Evolutionary conservation across 371 early-diverging fungal species (phyloP).

Genomic region (Rhizopus microsporus): DNA sequence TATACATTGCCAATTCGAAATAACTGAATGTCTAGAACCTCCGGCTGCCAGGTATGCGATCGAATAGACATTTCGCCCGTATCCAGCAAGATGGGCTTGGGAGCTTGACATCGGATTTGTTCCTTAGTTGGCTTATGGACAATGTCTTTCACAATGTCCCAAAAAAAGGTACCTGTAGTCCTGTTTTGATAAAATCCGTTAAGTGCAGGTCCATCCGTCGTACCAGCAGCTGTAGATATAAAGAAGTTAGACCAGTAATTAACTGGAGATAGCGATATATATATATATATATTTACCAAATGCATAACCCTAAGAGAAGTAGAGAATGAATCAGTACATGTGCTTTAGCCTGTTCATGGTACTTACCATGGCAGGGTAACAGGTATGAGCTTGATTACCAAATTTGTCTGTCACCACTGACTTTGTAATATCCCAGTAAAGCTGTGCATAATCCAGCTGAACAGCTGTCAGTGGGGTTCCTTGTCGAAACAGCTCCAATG

Average conservation of each 20-base stretch:
- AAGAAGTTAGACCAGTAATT: not conserved
- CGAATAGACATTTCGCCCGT: slow-evolving; percentile 59
- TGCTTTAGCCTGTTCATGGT: slow-evolving; percentile 13
- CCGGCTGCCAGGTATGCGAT: slow-evolving; percentile 56
- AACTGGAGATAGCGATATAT: not conserved
- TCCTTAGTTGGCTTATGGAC: slow-evolving; percentile 40
- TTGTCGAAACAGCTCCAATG: slow-evolving; percentile 30
- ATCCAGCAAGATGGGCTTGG: slow-evolving; percentile 62
- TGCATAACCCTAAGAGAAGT: slow-evolving; percentile 32
- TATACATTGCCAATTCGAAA: slow-evolving; percentile 53
- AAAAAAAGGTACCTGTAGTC: slow-evolving; percentile 40
- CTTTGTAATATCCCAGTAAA: slow-evolving; percentile 51
- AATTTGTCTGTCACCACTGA: slow-evolving; percentile 24
- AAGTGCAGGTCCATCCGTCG: slow-evolving; percentile 59
- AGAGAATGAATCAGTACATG: slow-evolving; percentile 6
- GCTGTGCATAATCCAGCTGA: slow-evolving; percentile 37
- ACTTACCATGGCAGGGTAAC: slow-evolving; percentile 49
- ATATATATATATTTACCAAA: slow-evolving; percentile 24
- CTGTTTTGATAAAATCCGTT: slow-evolving; percentile 45
- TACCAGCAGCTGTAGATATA: slow-evolving; percentile 55
- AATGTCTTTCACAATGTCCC: slow-evolving; percentile 45
- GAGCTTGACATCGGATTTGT: slow-evolving; percentile 55
- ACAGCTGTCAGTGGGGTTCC: slow-evolving; percentile 4
- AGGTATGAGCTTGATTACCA: slow-evolving; percentile 23
- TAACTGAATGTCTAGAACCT: slow-evolving; percentile 58